Base-by-base conservation (phyloP, 2,329 filamentous ascomycete species). In the Monilinia aucupariae region DNA sequence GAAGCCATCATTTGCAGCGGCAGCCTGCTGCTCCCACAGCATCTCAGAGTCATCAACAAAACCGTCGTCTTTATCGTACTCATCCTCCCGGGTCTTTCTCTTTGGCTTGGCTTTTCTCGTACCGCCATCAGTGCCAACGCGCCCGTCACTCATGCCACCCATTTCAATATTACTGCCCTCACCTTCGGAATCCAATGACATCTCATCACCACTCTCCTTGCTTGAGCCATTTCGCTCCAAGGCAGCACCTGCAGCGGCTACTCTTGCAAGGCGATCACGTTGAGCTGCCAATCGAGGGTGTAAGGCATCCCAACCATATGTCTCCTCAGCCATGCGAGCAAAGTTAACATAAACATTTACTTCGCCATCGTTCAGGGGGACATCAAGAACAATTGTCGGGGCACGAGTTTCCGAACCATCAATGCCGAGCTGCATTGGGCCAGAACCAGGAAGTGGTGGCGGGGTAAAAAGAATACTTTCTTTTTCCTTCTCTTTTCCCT, bases 301-400 rank as follows among this genome's bases (percentile, higher is more conserved):
- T 43, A 97, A 81, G 0, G 93, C 94, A 66, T 96, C 92, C 81
- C 93, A 96, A 30, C 94, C 94, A 74, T 97, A 97, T 66, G 88
- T 89, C 67, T 96, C 92, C 76, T 96, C 91, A 13, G 96, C 94
- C 76, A 97, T 82, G 51, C 91, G 90, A 71, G 93, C 92, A 68
- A 97, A 97, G 75, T 97, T 97, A 77, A 99, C 86, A 65, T 96
- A 93, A 68, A 93, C 91, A 74, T 96, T 96, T 43, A 85, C 88
- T 70, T 90, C 86, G 48, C 91, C 90, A 49, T 88, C 84, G 43
- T 58, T 55, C 47, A 99, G 82, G 0, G 90, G 86, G 63, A 99
- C 87, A 62, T 89, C 87, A 22, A 99, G 82, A 60, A 96, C 84
- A 66, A 99, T 96, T 5, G 86, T 96, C 48, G 86, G 92, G 3